phyloP scores from a whole-genome alignment of 176 grass and related monocot genomes.

The Typha latifolia region DNA sequence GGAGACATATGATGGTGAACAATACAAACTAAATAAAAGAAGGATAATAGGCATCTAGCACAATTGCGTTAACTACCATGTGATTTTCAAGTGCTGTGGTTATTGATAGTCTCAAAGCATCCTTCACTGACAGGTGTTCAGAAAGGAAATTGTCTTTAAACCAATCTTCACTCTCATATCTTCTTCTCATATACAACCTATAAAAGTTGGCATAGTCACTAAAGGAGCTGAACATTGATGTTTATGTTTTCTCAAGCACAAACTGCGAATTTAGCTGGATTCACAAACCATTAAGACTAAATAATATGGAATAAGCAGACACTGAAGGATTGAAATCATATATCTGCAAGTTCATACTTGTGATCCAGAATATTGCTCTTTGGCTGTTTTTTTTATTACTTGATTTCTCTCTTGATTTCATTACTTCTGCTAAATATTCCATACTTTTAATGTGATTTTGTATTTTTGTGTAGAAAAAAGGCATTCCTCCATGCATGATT shows the following conservation, averaged over 20 bases:
- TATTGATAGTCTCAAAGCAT: constrained; percentile 54
- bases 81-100: constrained; percentile 51
- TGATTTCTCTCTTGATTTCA: background rate
- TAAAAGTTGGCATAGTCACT: constrained; percentile 1
- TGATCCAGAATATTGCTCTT: too few relatives aligned
- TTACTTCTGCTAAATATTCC: constrained; percentile 1
- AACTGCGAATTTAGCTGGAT: background rate
- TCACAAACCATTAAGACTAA: background rate
- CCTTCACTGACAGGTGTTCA: constrained; percentile 65
- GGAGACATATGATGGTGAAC: constrained; percentile 9
- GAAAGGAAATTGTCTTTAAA: constrained; percentile 39
- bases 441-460: background rate
- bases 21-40: constrained; percentile 1
- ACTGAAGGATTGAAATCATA: too few relatives aligned
- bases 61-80: constrained; percentile 39
- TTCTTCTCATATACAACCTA: constrained; percentile 73
- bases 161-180: constrained; percentile 63
- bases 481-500: too few relatives aligned
- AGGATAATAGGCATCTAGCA: background rate
- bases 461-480: too few relatives aligned
- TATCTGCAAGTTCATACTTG: too few relatives aligned
- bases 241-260: background rate
- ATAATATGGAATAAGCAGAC: background rate
- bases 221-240: background rate
- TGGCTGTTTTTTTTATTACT: too few relatives aligned